Evolutionary conservation across 73 alveolate genomes (phyloP), one percentile per base, ranked within the genome.

Genomic region (Paramecium octaurelia): DNA sequence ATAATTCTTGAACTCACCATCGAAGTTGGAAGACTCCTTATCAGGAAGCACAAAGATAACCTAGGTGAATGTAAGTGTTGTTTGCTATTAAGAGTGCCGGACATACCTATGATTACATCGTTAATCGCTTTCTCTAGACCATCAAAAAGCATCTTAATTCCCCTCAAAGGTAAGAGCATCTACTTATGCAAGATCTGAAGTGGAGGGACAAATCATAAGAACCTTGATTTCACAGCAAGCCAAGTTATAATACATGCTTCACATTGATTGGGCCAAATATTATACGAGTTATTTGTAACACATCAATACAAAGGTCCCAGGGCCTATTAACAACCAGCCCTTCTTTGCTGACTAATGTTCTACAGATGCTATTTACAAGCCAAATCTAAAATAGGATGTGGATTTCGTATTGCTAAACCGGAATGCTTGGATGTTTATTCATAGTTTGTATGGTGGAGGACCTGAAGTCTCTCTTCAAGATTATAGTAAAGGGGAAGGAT

Each of bases 1-100:
- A 75, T 38, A 29, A 24, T 80, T 42, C 75, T 46, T 80, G 57
- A 80, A 64, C 50, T 80, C 91, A 3, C 91, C 91, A 20, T 44
- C 76, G 5, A 80, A 80, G n/a, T 46, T 42, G 14, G 91, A 80
- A 24, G 91, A 80, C 57, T 38, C 70, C 0, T 4, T 80, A 20
- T 80, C 91, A 18, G 70, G 76, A 12, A 80, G 91, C 48, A 80
- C 91, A 11, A 80, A 80, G 75, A 80, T 80, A 2, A 44, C 91
- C 7, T 29, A 73, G 6, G 12, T 73, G 31, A 54, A 54, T 54
- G 69, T 54, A 54, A 18, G 69, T 54, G 8, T 54, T 54, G 31
- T 54, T n/a, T 1, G 21, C 50, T 68, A 68, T 34, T 68, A 68
- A 68, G 84, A 68, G 40, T 68, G 64, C 34, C 59, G 48, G 48